Evolutionary conservation across 1,139 yeast species (phyloP).

Genomic region (Blastobotrys arbuscula): DNA sequence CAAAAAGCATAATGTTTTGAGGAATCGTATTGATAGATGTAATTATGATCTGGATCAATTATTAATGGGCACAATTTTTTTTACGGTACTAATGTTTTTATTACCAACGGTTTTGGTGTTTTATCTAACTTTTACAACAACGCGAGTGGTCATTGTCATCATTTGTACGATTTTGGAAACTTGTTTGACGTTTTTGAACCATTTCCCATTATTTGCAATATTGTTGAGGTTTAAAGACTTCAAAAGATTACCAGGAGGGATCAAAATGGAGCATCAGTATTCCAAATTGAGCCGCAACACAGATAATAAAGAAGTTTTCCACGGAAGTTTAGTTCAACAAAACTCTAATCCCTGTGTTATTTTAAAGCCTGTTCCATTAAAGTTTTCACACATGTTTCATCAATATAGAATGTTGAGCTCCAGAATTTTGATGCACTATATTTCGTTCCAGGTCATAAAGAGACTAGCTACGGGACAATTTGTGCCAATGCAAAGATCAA

Average conservation of each 20-base stretch:
- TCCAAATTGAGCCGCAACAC: too few relatives aligned
- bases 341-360: conserved; percentile 21
- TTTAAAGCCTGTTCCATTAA: conserved; percentile 44
- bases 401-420: conserved; percentile 42
- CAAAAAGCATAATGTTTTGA: conserved; percentile 73
- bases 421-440: conserved; percentile 40
- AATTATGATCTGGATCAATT: conserved; percentile 81
- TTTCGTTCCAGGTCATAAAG: conserved; percentile 39
- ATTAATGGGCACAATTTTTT: conserved; percentile 79
- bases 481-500: conserved; percentile 43
- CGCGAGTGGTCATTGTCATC: conserved; percentile 49
- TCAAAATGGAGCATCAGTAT: conserved; percentile 38
- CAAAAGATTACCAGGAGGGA: conserved; percentile 85
- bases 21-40: conserved; percentile 82
- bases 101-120: conserved; percentile 86
- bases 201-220: conserved; percentile 80
- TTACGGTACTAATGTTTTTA: conserved; percentile 70
- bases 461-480: conserved; percentile 43
- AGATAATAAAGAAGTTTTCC: neutral
- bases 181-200: conserved; percentile 61
- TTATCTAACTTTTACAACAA: conserved; percentile 64
- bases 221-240: conserved; percentile 76
- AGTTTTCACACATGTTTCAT: conserved; percentile 41
- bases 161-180: conserved; percentile 55
- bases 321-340: neutral